Percentiles rank a stretch among this genome's conserved stretches.
phyloP scores from a whole-genome alignment of 495 filamentous ascomycete genomes.

The Physcia stellaris region DNA sequence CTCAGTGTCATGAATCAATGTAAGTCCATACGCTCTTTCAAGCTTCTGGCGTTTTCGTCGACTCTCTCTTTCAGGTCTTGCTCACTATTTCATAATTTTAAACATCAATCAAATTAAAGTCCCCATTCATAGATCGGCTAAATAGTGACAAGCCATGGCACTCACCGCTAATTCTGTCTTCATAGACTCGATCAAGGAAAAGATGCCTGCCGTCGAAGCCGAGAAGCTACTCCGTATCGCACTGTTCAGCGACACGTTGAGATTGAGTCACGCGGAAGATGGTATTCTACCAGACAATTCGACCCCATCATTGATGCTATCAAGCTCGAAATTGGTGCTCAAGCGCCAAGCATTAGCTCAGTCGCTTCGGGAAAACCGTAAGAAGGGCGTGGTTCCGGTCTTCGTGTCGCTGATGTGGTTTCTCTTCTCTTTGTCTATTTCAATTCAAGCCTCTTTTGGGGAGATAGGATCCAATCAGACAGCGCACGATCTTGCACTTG shows the following conservation, averaged over 20 bases:
- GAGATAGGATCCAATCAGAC: conserved; percentile 23
- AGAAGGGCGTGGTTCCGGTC: conserved; percentile 22
- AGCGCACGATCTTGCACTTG: conserved; percentile 33
- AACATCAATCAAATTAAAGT: too few species aligned
- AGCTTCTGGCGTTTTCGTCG: too few species aligned
- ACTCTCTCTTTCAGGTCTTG: not conserved
- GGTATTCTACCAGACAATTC: too few species aligned
- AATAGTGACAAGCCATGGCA: too few species aligned
- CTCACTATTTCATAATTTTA: not conserved
- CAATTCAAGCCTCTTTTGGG: conserved; percentile 31
- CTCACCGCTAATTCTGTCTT: too few species aligned
- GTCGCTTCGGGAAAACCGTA: conserved; percentile 16
- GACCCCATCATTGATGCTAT: too few species aligned
- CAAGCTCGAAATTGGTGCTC: conserved; percentile 3
- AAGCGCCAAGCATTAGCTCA: conserved; percentile 16
- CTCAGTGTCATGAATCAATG: conserved; percentile 32
- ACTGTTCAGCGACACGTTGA: conserved; percentile 24
- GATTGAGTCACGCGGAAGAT: conserved; percentile 6
- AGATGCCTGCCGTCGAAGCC: conserved; percentile 11
- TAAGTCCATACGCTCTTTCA: not conserved
- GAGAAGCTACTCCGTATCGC: conserved; percentile 26
- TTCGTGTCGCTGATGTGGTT: conserved; percentile 23
- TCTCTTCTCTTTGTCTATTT: conserved; percentile 23
- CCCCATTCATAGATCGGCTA: too few species aligned
- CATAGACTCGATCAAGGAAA: conserved; percentile 15